Percentiles rank a stretch among this genome's conserved stretches.
phyloP scores from a whole-genome alignment of 306 rosid genomes.

The Quercus glauca region DNA sequence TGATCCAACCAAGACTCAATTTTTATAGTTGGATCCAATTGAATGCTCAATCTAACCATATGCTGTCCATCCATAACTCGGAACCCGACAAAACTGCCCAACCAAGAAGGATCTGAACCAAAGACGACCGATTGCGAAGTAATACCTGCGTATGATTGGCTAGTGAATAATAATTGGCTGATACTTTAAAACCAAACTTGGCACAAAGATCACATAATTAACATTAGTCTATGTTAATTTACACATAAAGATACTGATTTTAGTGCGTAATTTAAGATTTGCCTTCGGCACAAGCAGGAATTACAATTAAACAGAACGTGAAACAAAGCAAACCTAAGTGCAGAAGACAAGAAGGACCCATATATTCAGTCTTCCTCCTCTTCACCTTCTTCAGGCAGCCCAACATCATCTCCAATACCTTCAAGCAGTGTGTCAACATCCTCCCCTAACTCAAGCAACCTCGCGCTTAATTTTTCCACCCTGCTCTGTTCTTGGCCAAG shows the following conservation, averaged over 20 bases:
- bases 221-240: background rate
- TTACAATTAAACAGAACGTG: background rate
- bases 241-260: background rate
- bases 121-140: no score
- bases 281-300: background rate
- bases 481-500: constrained; percentile 96
- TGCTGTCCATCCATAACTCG: no score
- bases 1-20: no score
- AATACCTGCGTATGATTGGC: no score
- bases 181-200: background rate
- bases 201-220: background rate
- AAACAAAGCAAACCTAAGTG: background rate
- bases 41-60: no score
- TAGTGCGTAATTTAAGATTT: background rate
- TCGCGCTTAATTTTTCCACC: constrained; percentile 71
- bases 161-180: no score
- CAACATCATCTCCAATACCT: constrained; percentile 79
- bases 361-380: constrained; percentile 45
- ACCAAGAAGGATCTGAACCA: no score
- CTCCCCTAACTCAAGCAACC: constrained; percentile 87
- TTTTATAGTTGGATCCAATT: no score
- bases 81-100: no score
- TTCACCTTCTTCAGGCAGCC: constrained; percentile 47
- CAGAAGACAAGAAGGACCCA: background rate
- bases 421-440: constrained; percentile 81